Conservation (phyloP, 768 basidiomycete genomes). For the Pholiota microspora region DNA sequence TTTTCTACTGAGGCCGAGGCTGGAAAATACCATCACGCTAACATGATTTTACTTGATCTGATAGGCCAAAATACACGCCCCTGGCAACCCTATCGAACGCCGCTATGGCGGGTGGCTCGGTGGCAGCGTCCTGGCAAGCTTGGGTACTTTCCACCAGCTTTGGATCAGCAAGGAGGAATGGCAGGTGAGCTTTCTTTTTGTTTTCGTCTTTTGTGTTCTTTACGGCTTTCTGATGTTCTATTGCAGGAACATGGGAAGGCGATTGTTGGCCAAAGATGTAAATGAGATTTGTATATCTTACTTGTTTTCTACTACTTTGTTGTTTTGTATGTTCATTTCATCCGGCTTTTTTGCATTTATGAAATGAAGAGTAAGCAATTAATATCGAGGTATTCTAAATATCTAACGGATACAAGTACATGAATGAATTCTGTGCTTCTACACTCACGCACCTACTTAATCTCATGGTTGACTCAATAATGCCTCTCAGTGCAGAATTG, state of each 20-base stretch:
- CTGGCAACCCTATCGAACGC: slow-evolving; percentile 87
- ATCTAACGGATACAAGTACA: no score
- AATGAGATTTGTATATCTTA: slow-evolving; percentile 40
- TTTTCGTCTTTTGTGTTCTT: background rate
- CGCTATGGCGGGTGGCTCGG: slow-evolving; percentile 95
- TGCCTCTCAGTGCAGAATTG: no score
- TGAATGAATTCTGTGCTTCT: no score
- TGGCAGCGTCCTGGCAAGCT: slow-evolving; percentile 89
- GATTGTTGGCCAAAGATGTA: slow-evolving; percentile 85
- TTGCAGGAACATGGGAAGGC: slow-evolving; percentile 78
- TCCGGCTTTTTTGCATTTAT: background rate
- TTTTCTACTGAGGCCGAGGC: slow-evolving; percentile 2
- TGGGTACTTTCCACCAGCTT: slow-evolving; percentile 97
- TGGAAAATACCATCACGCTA: background rate
- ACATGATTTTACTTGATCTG: background rate
- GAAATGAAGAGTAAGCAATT: no score
- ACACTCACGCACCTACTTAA: no score
- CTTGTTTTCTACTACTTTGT: background rate
- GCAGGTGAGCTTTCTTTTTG: slow-evolving; percentile 53
- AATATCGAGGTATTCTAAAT: no score
- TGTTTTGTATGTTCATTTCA: background rate
- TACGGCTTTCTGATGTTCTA: background rate
- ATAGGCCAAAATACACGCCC: slow-evolving; percentile 88
- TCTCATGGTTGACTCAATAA: no score
- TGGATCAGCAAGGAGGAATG: slow-evolving; percentile 96